These are phyloP conservation scores for Setomelanomma holmii DNA, from an alignment of 2,329 filamentous ascomycete genomes.

Conservation along the genomic window DNA sequence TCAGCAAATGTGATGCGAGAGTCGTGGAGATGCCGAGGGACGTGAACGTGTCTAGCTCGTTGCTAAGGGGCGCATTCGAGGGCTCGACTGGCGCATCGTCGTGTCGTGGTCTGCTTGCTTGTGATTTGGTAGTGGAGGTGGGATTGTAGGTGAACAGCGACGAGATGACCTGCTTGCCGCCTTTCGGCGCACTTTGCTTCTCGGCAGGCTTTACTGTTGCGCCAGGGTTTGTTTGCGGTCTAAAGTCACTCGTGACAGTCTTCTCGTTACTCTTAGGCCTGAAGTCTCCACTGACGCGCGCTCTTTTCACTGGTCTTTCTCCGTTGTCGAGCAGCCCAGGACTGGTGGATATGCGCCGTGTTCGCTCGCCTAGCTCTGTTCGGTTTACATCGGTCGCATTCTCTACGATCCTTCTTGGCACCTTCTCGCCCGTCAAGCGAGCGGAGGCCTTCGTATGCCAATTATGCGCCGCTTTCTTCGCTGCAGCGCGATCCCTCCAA, in stretches of 20 bases:
- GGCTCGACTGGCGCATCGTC: constrained; percentile 66
- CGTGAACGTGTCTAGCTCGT: constrained; percentile 85
- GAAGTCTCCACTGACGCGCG: constrained; percentile 49
- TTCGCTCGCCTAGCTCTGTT: constrained; percentile 37
- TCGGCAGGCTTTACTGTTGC: constrained; percentile 39
- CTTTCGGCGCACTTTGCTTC: constrained; percentile 44
- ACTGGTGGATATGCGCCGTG: constrained; percentile 22
- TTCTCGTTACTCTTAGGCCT: constrained; percentile 34
- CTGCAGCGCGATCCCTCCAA: constrained; percentile 87
- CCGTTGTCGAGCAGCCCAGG: constrained; percentile 18
- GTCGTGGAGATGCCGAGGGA: constrained; percentile 81
- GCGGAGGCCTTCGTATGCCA: constrained; percentile 55
- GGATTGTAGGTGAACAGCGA: constrained; percentile 94
- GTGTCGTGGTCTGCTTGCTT: constrained; percentile 53
- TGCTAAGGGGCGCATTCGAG: constrained; percentile 88
- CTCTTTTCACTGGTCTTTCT: constrained; percentile 43
- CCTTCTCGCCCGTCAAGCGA: constrained; percentile 37
- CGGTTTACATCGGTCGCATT: constrained; percentile 40
- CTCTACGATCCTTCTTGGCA: constrained; percentile 17
- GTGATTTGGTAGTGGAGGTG: constrained; percentile 68
- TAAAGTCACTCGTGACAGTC: constrained; percentile 28
- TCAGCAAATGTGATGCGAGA: constrained; percentile 80
- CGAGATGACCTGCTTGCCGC: constrained; percentile 75
- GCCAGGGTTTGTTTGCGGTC: constrained; percentile 37
- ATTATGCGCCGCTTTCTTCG: constrained; percentile 71